phyloP scores from a whole-genome alignment of 176 grass and related monocot genomes.

The Carex myosuroides region DNA sequence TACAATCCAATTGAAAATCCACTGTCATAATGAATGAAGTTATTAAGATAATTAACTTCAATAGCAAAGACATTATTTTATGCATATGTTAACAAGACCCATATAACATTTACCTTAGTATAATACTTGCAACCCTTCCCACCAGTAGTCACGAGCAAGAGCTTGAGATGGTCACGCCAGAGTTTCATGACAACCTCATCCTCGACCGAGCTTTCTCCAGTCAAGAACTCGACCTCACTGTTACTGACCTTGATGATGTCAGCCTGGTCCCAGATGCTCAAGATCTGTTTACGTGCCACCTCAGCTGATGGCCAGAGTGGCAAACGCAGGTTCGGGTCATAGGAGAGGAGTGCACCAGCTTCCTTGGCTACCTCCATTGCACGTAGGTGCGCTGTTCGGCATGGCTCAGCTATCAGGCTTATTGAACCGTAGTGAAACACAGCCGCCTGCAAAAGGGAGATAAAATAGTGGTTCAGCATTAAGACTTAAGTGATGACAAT shows the following conservation, averaged over 20 bases:
- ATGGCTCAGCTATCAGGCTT: slow-evolving; percentile 87
- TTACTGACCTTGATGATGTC: slow-evolving; percentile 96
- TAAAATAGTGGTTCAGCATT: background rate
- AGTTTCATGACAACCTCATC: slow-evolving; percentile 75
- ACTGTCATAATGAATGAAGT: background rate
- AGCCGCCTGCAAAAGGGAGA: slow-evolving; percentile 39
- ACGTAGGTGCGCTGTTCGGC: slow-evolving; percentile 63
- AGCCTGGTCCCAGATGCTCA: slow-evolving; percentile 95
- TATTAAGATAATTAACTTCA: background rate
- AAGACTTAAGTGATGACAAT: background rate
- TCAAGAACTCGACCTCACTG: slow-evolving; percentile 82
- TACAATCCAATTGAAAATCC: background rate
- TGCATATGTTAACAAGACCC: background rate
- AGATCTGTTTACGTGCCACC: slow-evolving; percentile 62
- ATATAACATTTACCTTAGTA: slow-evolving; percentile 42
- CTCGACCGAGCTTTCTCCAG: slow-evolving; percentile 53
- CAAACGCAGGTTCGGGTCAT: slow-evolving; percentile 79
- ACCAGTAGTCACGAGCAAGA: slow-evolving; percentile 74
- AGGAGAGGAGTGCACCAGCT: slow-evolving; percentile 78
- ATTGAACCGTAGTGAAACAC: slow-evolving; percentile 93
- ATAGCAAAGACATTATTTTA: slow-evolving; percentile 8
- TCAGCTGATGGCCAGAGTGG: slow-evolving; percentile 81
- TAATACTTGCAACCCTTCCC: slow-evolving; percentile 95
- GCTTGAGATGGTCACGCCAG: slow-evolving; percentile 71
- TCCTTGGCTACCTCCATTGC: slow-evolving; percentile 80